Evolutionary conservation across 495 filamentous ascomycete species (phyloP).

Genomic region (Pyrenula aspistea): DNA sequence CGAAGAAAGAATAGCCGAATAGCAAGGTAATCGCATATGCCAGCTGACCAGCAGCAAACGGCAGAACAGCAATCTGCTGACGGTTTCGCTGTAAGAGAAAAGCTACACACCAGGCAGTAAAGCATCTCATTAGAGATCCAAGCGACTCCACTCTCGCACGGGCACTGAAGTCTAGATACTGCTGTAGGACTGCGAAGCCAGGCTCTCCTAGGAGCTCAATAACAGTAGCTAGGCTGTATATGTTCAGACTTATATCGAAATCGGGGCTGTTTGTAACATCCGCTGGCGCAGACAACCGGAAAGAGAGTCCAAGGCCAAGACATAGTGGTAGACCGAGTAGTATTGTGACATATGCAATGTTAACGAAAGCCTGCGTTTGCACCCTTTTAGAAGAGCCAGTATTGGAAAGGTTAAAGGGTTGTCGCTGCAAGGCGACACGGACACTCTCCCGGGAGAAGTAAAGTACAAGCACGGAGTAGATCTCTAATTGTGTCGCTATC

Average conservation of each 20-base stretch:
- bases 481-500: constrained; percentile 76
- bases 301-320: constrained; percentile 47
- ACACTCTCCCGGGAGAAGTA: constrained; percentile 88
- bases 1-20: constrained; percentile 47
- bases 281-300: constrained; percentile 42
- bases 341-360: constrained; percentile 73
- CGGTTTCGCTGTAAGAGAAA: constrained; percentile 39
- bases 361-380: constrained; percentile 60
- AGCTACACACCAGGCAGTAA: constrained; percentile 53
- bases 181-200: constrained; percentile 70
- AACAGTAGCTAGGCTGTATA: constrained; percentile 66
- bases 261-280: constrained; percentile 46
- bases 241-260: constrained; percentile 45
- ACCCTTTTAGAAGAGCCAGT: neutral
- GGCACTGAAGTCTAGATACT: constrained; percentile 64
- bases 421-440: constrained; percentile 73
- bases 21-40: constrained; percentile 58
- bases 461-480: constrained; percentile 76
- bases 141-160: constrained; percentile 68
- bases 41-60: constrained; percentile 84
- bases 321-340: constrained; percentile 55
- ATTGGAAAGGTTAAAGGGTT: constrained; percentile 17
- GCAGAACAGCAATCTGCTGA: constrained; percentile 57
- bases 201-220: constrained; percentile 77
- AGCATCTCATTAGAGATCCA: constrained; percentile 66